These are phyloP conservation scores for Candida sanyaensis DNA, from an alignment of 1,139 yeast genomes.

Conservation along the genomic window DNA sequence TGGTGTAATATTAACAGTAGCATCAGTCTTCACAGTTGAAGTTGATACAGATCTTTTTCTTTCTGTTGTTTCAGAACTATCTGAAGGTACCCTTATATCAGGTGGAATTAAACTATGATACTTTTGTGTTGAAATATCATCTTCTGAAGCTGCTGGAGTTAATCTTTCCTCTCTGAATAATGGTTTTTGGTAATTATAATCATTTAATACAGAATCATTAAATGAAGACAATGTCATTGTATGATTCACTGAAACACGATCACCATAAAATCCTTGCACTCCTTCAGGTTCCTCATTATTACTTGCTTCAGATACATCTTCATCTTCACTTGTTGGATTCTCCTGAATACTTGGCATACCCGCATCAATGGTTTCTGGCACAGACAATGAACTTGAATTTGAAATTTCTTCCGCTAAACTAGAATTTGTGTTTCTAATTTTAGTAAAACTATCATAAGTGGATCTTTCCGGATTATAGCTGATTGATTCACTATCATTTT, in stretches of 20 bases:
- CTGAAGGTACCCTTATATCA: slow-evolving; percentile 8
- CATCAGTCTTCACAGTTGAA: slow-evolving; percentile 1
- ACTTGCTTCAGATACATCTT: slow-evolving; percentile 8
- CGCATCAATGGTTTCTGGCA: slow-evolving; percentile 48
- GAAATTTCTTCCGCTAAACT: slow-evolving; percentile 27
- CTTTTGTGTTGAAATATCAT: slow-evolving; percentile 15
- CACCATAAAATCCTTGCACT: slow-evolving; percentile 5
- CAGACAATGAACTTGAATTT: slow-evolving; percentile 15
- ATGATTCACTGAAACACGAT: slow-evolving; percentile 4
- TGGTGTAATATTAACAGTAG: background rate
- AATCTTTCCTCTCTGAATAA: slow-evolving; percentile 33
- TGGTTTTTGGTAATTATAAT: slow-evolving; percentile 23
- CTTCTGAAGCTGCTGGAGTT: slow-evolving; percentile 28
- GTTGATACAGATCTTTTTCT: slow-evolving; percentile 5
- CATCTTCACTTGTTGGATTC: slow-evolving; percentile 30
- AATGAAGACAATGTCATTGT: slow-evolving; percentile 12
- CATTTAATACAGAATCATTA: slow-evolving; percentile 34
- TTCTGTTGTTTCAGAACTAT: slow-evolving; percentile 5
- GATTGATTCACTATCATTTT: slow-evolving; percentile 45
- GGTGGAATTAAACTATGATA: slow-evolving; percentile 26
- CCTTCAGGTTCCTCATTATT: slow-evolving; percentile 4
- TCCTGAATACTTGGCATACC: slow-evolving; percentile 41
- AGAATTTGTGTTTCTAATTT: slow-evolving; percentile 25
- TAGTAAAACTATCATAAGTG: slow-evolving; percentile 36
- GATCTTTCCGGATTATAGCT: slow-evolving; percentile 32